Percentiles rank a stretch among this genome's conserved stretches.
Conservation (phyloP, 2,329 filamentous ascomycete species). For the Hypoxylon rubiginosum region DNA sequence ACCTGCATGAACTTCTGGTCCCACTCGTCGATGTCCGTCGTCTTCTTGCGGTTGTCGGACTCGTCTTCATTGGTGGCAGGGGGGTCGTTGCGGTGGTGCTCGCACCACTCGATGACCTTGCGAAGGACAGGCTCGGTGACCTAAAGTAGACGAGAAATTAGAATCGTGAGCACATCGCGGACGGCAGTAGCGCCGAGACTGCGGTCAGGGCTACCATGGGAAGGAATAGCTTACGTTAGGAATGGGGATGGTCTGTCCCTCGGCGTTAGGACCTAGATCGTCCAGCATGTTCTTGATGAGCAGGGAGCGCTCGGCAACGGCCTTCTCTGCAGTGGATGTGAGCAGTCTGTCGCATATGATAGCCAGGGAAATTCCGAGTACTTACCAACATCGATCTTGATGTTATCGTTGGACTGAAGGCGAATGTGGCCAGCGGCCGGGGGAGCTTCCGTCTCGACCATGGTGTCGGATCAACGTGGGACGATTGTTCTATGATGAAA, state of each 20-base stretch:
- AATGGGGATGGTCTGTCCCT: slow-evolving; percentile 83
- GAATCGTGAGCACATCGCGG: background rate
- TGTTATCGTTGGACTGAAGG: slow-evolving; percentile 45
- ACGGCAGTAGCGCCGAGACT: background rate
- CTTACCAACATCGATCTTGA: slow-evolving; percentile 46
- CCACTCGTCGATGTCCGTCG: slow-evolving; percentile 99
- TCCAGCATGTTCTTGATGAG: slow-evolving; percentile 99
- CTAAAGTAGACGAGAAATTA: slow-evolving; percentile 55
- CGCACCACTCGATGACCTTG: slow-evolving; percentile 99
- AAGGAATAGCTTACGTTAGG: slow-evolving; percentile 73
- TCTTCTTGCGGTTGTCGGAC: slow-evolving; percentile 95
- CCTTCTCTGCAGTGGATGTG: slow-evolving; percentile 70
- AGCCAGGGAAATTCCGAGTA: slow-evolving; percentile 21
- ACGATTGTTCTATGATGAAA: background rate
- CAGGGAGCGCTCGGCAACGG: slow-evolving; percentile 90
- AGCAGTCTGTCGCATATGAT: slow-evolving; percentile 29
- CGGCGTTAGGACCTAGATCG: slow-evolving; percentile 79
- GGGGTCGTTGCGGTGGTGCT: slow-evolving; percentile 92
- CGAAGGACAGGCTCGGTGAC: slow-evolving; percentile 93
- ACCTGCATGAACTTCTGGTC: slow-evolving; percentile 99
- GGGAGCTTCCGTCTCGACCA: slow-evolving; percentile 39
- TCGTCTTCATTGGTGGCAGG: slow-evolving; percentile 87
- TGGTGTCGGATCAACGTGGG: slow-evolving; percentile 24
- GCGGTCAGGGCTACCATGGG: slow-evolving; percentile 13
- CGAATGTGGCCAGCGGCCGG: slow-evolving; percentile 38